These are phyloP conservation scores for Acacia melanoxylon DNA, from an alignment of 306 rosid species.

Conservation along the genomic window DNA sequence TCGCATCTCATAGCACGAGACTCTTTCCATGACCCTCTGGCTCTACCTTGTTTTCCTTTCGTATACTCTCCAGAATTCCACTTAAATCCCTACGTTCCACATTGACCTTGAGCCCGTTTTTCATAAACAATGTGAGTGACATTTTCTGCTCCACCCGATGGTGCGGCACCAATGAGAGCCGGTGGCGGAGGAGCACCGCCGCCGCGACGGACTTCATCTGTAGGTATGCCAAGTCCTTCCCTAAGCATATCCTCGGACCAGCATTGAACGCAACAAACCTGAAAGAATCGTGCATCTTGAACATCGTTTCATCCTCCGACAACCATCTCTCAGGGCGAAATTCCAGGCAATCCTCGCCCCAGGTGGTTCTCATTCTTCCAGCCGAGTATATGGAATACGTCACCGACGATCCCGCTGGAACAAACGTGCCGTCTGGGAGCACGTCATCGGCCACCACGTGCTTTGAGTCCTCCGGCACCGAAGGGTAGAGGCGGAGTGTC, in stretches of 20 bases:
- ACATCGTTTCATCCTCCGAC: constrained; percentile 54
- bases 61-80: constrained; percentile 46
- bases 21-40: not conserved
- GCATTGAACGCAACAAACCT: constrained; percentile 89
- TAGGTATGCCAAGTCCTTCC: constrained; percentile 83
- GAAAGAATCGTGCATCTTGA: constrained; percentile 64
- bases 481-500: constrained; percentile 79
- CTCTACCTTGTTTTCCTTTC: constrained; percentile 15
- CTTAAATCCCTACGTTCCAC: constrained; percentile 61
- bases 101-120: constrained; percentile 78
- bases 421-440: constrained; percentile 81
- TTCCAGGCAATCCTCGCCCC: constrained; percentile 93
- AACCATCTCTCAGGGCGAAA: constrained; percentile 88
- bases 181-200: constrained; percentile 77
- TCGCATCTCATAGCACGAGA: not conserved
- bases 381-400: constrained; percentile 82
- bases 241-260: constrained; percentile 94
- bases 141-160: constrained; percentile 89
- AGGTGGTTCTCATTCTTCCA: constrained; percentile 68
- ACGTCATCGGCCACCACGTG: constrained; percentile 70
- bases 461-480: constrained; percentile 89
- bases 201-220: constrained; percentile 92
- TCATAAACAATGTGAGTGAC: constrained; percentile 91
- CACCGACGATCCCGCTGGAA: constrained; percentile 82
- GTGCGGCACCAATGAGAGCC: constrained; percentile 57